Evolutionary conservation across 2,329 filamentous ascomycete species (phyloP).

Genomic region (Didymella exigua): DNA sequence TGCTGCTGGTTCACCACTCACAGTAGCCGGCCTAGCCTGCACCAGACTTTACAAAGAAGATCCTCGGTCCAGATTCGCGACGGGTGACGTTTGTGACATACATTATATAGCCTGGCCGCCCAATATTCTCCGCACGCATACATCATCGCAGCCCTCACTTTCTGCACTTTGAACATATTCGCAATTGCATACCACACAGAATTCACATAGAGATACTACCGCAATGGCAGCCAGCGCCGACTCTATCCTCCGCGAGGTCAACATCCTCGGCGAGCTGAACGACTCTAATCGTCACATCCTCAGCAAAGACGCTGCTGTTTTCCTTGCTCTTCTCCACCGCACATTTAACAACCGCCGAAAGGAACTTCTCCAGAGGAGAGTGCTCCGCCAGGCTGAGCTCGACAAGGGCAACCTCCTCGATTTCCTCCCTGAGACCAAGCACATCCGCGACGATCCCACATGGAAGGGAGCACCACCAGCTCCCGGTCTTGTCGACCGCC

Average conservation of each 20-base stretch:
- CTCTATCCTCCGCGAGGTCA: conserved; percentile 82
- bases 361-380: conserved; percentile 82
- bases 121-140: conserved; percentile 35
- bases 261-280: conserved; percentile 79
- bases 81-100: conserved; percentile 43
- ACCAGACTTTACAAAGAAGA: conserved; percentile 33
- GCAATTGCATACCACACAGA: conserved; percentile 10
- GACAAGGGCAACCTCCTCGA: conserved; percentile 88
- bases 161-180: conserved; percentile 11
- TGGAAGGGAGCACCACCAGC: conserved; percentile 94
- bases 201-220: conserved; percentile 13
- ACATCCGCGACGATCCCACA: conserved; percentile 90
- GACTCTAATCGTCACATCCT: conserved; percentile 87
- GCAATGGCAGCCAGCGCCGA: conserved; percentile 61
- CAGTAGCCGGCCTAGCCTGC: conserved; percentile 37
- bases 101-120: conserved; percentile 34
- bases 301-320: conserved; percentile 85
- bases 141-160: conserved; percentile 33
- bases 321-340: conserved; percentile 91
- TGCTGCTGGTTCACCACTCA: conserved; percentile 35
- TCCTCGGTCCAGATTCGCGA: conserved; percentile 42
- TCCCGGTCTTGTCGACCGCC: conserved; percentile 88
- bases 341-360: conserved; percentile 92
- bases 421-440: conserved; percentile 93
- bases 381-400: conserved; percentile 86